phyloP scores from a whole-genome alignment of 306 rosid genomes.

The Oxytropis ochrocephala region DNA sequence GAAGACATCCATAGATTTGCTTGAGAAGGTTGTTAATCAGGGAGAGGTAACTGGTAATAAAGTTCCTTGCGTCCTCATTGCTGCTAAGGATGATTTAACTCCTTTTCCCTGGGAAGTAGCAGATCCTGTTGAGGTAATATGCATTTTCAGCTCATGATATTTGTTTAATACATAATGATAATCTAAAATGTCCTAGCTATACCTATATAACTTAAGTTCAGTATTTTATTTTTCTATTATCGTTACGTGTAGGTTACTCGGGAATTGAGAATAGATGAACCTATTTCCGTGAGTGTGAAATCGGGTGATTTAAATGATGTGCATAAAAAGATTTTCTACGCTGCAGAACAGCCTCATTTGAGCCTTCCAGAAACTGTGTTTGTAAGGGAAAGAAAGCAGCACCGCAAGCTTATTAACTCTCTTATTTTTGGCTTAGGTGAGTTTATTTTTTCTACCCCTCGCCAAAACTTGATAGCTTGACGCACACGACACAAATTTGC shows the following conservation, averaged over 20 bases:
- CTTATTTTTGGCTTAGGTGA: slow-evolving; percentile 62
- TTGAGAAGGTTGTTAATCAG: slow-evolving; percentile 70
- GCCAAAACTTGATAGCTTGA: not conserved
- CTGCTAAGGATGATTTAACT: slow-evolving; percentile 82
- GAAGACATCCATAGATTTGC: slow-evolving; percentile 66
- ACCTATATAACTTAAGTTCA: not conserved
- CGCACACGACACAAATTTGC: not conserved
- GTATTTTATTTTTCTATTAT: slow-evolving; percentile 5
- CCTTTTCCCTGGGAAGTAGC: slow-evolving; percentile 65
- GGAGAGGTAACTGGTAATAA: slow-evolving; percentile 72
- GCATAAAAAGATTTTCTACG: slow-evolving; percentile 50
- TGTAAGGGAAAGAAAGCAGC: slow-evolving; percentile 57
- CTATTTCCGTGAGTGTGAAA: slow-evolving; percentile 65
- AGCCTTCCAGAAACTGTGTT: slow-evolving; percentile 76
- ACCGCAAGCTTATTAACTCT: slow-evolving; percentile 55
- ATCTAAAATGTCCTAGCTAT: not conserved
- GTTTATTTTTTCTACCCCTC: slow-evolving; percentile 19
- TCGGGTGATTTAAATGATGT: slow-evolving; percentile 45
- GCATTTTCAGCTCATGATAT: slow-evolving; percentile 9
- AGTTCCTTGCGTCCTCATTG: slow-evolving; percentile 73
- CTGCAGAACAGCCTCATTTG: slow-evolving; percentile 75
- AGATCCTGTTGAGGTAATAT: slow-evolving; percentile 65
- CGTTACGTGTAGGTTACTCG: slow-evolving; percentile 45
- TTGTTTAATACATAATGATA: not conserved
- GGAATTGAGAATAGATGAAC: slow-evolving; percentile 69